A percentile compares a stretch with the other conserved stretches of the same genome.
These are phyloP conservation scores for Pleurotus tuber-regium DNA, from an alignment of 768 basidiomycete species.

Conservation along the genomic window DNA sequence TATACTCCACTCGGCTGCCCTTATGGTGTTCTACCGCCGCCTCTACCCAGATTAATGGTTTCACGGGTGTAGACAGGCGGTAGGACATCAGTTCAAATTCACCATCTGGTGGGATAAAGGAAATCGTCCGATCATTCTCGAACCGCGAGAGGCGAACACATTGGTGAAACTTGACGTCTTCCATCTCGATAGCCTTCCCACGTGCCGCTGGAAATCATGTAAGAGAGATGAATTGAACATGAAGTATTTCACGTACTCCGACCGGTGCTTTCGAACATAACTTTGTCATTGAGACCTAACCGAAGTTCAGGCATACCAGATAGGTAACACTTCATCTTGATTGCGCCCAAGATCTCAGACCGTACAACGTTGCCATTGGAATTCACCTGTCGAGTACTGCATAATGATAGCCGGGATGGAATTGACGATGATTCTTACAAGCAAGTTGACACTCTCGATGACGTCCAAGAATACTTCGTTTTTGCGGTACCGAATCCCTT, in stretches of 20 bases:
- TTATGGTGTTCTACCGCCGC: slow-evolving; percentile 93
- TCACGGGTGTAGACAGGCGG: slow-evolving; percentile 93
- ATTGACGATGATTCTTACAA: slow-evolving; percentile 66
- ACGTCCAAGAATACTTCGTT: slow-evolving; percentile 99
- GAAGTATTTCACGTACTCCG: slow-evolving; percentile 59
- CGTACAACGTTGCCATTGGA: slow-evolving; percentile 96
- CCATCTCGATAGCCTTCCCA: slow-evolving; percentile 99
- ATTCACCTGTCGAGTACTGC: slow-evolving; percentile 65
- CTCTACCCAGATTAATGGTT: slow-evolving; percentile 97
- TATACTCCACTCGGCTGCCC: slow-evolving; percentile 92
- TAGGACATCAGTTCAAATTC: slow-evolving; percentile 99
- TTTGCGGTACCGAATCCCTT: slow-evolving; percentile 96
- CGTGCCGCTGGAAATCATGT: slow-evolving; percentile 59
- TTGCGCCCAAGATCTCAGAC: slow-evolving; percentile 95
- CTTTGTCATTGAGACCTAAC: slow-evolving; percentile 96
- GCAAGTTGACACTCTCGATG: slow-evolving; percentile 94
- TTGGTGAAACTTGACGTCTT: slow-evolving; percentile 99
- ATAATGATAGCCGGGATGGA: slow-evolving; percentile 1
- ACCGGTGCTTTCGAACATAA: slow-evolving; percentile 98
- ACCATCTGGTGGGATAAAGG: slow-evolving; percentile 98
- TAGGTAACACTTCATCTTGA: slow-evolving; percentile 99
- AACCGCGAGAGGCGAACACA: slow-evolving; percentile 96
- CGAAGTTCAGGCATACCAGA: slow-evolving; percentile 99
- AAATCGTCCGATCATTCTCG: slow-evolving; percentile 98
- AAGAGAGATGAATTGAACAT: slow-evolving; percentile 7